Percentiles rank a stretch among this genome's conserved stretches.
phyloP scores from a whole-genome alignment of 2,329 filamentous ascomycete genomes.

The Shiraia bambusicola region DNA sequence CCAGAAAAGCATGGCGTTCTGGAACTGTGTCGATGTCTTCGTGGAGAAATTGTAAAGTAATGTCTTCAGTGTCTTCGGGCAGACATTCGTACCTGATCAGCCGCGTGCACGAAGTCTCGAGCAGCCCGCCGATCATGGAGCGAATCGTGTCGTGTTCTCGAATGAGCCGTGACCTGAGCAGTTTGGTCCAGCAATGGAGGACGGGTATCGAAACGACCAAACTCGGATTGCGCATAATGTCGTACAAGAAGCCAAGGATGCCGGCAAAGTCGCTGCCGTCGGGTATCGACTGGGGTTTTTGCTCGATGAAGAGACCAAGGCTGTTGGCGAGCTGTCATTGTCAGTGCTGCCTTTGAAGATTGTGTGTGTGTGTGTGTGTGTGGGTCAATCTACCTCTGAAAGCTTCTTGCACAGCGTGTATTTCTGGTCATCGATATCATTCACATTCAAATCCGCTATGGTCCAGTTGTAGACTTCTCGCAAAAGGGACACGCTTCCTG shows the following conservation, averaged over 20 bases:
- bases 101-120: slow-evolving; percentile 80
- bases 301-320: slow-evolving; percentile 79
- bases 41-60: slow-evolving; percentile 77
- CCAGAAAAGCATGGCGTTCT: slow-evolving; percentile 90
- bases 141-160: slow-evolving; percentile 63
- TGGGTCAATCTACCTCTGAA: slow-evolving; percentile 67
- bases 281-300: slow-evolving; percentile 69
- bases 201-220: slow-evolving; percentile 91
- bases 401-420: slow-evolving; percentile 93
- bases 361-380: too few species aligned
- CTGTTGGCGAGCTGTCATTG: slow-evolving; percentile 72
- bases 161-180: slow-evolving; percentile 72
- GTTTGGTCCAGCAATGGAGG: slow-evolving; percentile 82
- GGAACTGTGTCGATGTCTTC: slow-evolving; percentile 95
- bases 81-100: slow-evolving; percentile 86
- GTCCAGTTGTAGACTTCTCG: slow-evolving; percentile 79
- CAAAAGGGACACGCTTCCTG: slow-evolving; percentile 70
- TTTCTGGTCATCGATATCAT: slow-evolving; percentile 86
- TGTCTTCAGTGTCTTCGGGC: slow-evolving; percentile 77
- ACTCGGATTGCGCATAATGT: slow-evolving; percentile 80
- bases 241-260: slow-evolving; percentile 77
- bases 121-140: slow-evolving; percentile 68
- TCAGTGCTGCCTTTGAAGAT: slow-evolving; percentile 23
- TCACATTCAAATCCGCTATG: slow-evolving; percentile 71
- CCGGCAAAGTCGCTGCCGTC: slow-evolving; percentile 66